A percentile compares a stretch with the other conserved stretches of the same genome.
Evolutionary conservation across 441 rosid genomes (phyloP).

Genomic region (Euphorbia celastroides): DNA sequence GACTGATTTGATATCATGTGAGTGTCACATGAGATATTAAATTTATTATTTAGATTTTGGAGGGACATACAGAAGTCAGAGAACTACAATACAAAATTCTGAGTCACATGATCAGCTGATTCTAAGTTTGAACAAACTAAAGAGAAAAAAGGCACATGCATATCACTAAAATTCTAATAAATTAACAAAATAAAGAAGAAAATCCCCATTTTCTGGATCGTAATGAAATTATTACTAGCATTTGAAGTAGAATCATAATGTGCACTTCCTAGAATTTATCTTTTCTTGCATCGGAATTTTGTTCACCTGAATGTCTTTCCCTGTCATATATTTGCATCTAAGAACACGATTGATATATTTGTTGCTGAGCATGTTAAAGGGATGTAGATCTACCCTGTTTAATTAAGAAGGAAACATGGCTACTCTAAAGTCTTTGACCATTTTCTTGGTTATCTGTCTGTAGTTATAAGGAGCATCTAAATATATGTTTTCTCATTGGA

Average conservation of each 20-base stretch:
- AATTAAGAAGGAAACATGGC: not conserved
- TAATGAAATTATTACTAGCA: conserved; percentile 14
- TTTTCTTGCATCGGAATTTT: conserved; percentile 1
- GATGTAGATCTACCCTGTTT: conserved; percentile 19
- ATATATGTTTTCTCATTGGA: conserved; percentile 9
- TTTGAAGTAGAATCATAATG: conserved; percentile 15
- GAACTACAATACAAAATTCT: conserved; percentile 29
- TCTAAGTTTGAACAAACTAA: conserved; percentile 31
- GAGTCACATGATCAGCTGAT: conserved; percentile 52
- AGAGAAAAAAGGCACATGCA: conserved; percentile 22
- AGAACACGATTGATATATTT: conserved; percentile 6
- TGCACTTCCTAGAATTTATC: conserved; percentile 9
- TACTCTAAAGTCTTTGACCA: not conserved
- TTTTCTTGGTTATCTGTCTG: conserved; percentile 1
- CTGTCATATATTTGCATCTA: not conserved
- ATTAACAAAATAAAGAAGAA: conserved; percentile 2
- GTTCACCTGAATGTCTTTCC: not conserved
- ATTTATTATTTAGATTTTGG: conserved; percentile 22
- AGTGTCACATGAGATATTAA: conserved; percentile 43
- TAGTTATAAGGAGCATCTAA: conserved; percentile 2
- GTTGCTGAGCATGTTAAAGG: conserved; percentile 5
- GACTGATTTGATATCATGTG: conserved; percentile 52
- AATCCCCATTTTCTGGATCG: conserved; percentile 12
- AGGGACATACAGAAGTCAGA: conserved; percentile 33
- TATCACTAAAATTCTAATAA: conserved; percentile 1